Evolutionary conservation across 2,329 filamentous ascomycete species (phyloP).

Genomic region (Stagonosporopsis cucurbitacearum): DNA sequence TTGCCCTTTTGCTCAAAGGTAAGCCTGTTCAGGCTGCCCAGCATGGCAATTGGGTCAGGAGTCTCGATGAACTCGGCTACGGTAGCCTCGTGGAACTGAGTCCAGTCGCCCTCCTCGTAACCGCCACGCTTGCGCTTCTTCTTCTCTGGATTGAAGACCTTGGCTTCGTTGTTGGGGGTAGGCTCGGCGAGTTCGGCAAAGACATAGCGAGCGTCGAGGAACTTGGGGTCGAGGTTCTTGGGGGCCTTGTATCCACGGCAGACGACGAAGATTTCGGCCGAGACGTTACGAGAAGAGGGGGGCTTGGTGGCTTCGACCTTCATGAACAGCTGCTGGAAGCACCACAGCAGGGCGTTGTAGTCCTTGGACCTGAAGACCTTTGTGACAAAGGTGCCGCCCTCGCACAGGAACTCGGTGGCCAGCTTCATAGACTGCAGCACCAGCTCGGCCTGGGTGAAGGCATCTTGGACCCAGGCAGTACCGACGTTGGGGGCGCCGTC

Average conservation of each 20-base stretch:
- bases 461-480: constrained; percentile 97
- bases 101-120: constrained; percentile 96
- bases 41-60: constrained; percentile 87
- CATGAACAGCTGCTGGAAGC: constrained; percentile 93
- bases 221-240: constrained; percentile 89
- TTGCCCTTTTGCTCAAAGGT: constrained; percentile 81
- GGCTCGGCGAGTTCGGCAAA: constrained; percentile 90
- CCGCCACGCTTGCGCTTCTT: constrained; percentile 98
- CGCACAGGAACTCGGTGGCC: constrained; percentile 85
- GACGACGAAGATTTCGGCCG: constrained; percentile 97
- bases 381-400: constrained; percentile 86
- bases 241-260: constrained; percentile 95
- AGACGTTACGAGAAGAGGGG: constrained; percentile 92
- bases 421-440: constrained; percentile 90
- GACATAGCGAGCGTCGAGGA: constrained; percentile 86
- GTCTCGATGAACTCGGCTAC: constrained; percentile 96
- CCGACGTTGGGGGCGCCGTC: constrained; percentile 98
- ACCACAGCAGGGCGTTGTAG: constrained; percentile 94
- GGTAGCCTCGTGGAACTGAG: constrained; percentile 85
- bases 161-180: constrained; percentile 93
- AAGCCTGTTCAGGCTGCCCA: constrained; percentile 84
- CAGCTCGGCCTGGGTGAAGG: constrained; percentile 95
- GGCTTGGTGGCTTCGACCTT: constrained; percentile 98
- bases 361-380: constrained; percentile 98
- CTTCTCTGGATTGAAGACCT: constrained; percentile 95